Conservation (phyloP, 2,329 filamentous ascomycete species). For the Penicillium sp. region DNA sequence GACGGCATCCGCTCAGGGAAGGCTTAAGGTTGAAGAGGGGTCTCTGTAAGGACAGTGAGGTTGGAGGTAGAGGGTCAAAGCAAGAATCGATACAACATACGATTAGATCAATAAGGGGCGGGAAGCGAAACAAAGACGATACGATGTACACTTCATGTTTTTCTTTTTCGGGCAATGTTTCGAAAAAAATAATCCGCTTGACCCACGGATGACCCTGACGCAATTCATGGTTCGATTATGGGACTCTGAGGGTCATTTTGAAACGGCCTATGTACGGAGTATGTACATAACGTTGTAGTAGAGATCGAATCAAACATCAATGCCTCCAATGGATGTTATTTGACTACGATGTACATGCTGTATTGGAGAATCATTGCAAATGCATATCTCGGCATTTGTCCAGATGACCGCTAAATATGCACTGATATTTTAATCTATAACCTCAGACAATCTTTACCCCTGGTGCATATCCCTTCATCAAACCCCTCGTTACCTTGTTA, state of each 20-base stretch:
- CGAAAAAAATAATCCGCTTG: not conserved
- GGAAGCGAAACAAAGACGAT: not conserved
- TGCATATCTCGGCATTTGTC: not conserved
- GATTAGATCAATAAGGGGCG: not conserved
- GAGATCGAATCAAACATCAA: not conserved
- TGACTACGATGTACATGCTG: no score
- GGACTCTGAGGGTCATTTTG: not conserved
- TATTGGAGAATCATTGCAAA: not conserved
- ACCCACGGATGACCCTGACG: constrained; percentile 9
- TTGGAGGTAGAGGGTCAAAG: constrained; percentile 8
- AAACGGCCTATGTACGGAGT: constrained; percentile 1
- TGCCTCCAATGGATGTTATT: not conserved
- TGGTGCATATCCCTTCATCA: not conserved
- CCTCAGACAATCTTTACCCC: not conserved
- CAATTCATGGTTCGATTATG: constrained; percentile 4
- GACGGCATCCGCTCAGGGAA: constrained; percentile 32
- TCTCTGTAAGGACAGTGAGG: constrained; percentile 5
- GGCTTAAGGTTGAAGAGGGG: constrained; percentile 10
- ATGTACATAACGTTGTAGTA: no score
- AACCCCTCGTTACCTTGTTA: not conserved
- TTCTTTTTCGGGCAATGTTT: constrained; percentile 2
- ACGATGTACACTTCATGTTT: not conserved
- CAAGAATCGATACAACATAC: not conserved
- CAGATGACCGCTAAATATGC: not conserved
- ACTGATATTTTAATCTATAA: not conserved